phyloP scores from a whole-genome alignment of 2,329 filamentous ascomycete genomes.

The Alternaria rosae region DNA sequence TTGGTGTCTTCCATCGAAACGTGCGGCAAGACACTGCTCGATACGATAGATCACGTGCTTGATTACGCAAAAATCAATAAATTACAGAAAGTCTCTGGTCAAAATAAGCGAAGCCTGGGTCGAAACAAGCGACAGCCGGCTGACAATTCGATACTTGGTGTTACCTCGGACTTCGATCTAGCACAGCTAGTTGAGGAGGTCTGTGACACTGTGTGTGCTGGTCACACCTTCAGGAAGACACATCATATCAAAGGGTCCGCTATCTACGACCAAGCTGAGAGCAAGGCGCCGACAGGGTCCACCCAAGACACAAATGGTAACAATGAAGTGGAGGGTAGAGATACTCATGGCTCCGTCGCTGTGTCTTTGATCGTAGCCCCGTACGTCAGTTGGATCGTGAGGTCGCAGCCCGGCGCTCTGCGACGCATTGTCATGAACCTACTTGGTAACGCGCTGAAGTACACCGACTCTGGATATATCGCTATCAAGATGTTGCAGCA shows the following conservation, averaged over 20 bases:
- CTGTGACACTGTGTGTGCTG: conserved; percentile 62
- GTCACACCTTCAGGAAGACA: conserved; percentile 53
- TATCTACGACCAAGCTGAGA: conserved; percentile 35
- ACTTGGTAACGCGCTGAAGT: conserved; percentile 47
- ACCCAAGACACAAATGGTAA: conserved; percentile 13
- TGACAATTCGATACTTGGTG: conserved; percentile 40
- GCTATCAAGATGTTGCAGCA: conserved; percentile 32
- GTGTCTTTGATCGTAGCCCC: conserved; percentile 43
- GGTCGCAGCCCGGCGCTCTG: conserved; percentile 42
- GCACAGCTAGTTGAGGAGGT: conserved; percentile 58
- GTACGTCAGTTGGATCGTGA: conserved; percentile 38
- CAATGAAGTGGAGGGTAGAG: conserved; percentile 22
- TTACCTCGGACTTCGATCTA: conserved; percentile 41
- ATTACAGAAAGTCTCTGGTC: conserved; percentile 31
- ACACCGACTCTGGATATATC: conserved; percentile 44
- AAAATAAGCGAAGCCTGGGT: conserved; percentile 24
- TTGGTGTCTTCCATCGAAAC: conserved; percentile 45
- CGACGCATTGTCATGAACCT: conserved; percentile 47
- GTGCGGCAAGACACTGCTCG: conserved; percentile 49
- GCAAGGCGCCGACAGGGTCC: conserved; percentile 15
- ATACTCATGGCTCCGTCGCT: conserved; percentile 29
- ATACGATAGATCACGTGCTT: conserved; percentile 51
- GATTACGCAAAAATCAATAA: conserved; percentile 50
- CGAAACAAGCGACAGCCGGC: conserved; percentile 35
- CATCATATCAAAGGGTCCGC: conserved; percentile 31